phyloP scores from a whole-genome alignment of 2,329 filamentous ascomycete genomes.

The Gremmenia infestans region DNA sequence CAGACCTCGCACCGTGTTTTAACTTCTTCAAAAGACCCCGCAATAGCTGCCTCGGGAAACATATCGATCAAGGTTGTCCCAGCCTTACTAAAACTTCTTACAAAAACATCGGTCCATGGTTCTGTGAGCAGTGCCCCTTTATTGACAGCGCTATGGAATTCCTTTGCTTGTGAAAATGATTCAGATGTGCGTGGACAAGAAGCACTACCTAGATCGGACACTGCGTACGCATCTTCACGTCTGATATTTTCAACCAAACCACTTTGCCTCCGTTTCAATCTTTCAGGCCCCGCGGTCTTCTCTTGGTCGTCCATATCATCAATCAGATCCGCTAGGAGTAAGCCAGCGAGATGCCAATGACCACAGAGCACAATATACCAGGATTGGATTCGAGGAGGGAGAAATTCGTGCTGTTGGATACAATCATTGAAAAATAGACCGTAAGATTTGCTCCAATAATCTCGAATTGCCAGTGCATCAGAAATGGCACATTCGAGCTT shows the following conservation, averaged over 20 bases:
- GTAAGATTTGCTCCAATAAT: slow-evolving; percentile 8
- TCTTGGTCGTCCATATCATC: slow-evolving; percentile 42
- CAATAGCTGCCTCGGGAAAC: slow-evolving; percentile 29
- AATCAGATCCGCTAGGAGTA: slow-evolving; percentile 51
- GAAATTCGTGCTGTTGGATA: slow-evolving; percentile 42
- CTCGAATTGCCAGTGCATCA: slow-evolving; percentile 46
- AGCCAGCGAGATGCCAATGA: slow-evolving; percentile 53
- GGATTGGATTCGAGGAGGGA: slow-evolving; percentile 50
- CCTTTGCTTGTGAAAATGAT: slow-evolving; percentile 31
- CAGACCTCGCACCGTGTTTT: slow-evolving; percentile 41
- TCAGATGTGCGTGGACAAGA: slow-evolving; percentile 34
- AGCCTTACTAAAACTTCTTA: slow-evolving; percentile 48
- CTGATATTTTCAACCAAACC: slow-evolving; percentile 39
- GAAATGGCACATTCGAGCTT: slow-evolving; percentile 45
- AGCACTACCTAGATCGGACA: slow-evolving; percentile 45
- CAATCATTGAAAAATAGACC: slow-evolving; percentile 34
- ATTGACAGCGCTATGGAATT: slow-evolving; percentile 49
- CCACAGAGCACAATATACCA: slow-evolving; percentile 55
- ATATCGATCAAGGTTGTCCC: slow-evolving; percentile 26
- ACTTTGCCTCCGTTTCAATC: too few species aligned
- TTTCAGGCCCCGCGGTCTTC: slow-evolving; percentile 2
- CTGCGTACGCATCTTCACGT: slow-evolving; percentile 38
- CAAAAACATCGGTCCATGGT: slow-evolving; percentile 53
- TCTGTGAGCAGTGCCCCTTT: slow-evolving; percentile 54
- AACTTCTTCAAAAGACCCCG: slow-evolving; percentile 27